Conservation (phyloP, 2,329 filamentous ascomycete species). For the Botrytis cinerea region DNA sequence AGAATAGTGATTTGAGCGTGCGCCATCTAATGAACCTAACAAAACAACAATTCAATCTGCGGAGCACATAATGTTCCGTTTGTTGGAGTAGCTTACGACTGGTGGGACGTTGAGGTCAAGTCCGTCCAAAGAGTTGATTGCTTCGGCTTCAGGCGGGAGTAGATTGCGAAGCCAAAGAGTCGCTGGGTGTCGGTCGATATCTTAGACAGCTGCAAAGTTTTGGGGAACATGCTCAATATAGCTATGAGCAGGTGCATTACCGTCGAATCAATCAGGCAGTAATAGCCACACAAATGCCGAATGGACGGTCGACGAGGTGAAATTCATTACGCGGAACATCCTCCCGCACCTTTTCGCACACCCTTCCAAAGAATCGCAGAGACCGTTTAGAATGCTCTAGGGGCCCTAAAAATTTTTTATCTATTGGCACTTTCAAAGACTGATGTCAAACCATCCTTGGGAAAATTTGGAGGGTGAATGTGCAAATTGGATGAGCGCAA, state of each 20-base stretch:
- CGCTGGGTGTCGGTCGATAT: background rate
- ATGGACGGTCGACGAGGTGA: background rate
- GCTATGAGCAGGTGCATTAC: background rate
- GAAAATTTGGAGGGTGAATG: background rate
- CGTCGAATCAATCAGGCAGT: background rate
- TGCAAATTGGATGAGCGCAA: background rate
- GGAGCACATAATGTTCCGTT: background rate
- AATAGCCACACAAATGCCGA: background rate
- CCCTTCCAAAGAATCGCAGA: background rate
- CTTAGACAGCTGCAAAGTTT: background rate
- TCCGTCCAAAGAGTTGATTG: background rate
- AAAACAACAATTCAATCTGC: background rate
- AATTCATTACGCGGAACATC: background rate
- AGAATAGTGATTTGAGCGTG: background rate
- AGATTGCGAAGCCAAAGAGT: background rate
- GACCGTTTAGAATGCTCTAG: background rate
- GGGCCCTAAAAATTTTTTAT: background rate
- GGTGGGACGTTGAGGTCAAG: background rate
- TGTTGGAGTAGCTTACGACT: background rate
- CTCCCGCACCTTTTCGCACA: background rate
- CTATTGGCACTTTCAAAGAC: background rate
- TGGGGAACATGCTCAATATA: background rate
- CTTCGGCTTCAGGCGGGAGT: background rate
- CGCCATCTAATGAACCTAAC: background rate
- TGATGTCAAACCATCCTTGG: background rate